These are phyloP conservation scores for Apocynum venetum DNA, from an alignment of 257 asterid species.

Conservation along the genomic window DNA sequence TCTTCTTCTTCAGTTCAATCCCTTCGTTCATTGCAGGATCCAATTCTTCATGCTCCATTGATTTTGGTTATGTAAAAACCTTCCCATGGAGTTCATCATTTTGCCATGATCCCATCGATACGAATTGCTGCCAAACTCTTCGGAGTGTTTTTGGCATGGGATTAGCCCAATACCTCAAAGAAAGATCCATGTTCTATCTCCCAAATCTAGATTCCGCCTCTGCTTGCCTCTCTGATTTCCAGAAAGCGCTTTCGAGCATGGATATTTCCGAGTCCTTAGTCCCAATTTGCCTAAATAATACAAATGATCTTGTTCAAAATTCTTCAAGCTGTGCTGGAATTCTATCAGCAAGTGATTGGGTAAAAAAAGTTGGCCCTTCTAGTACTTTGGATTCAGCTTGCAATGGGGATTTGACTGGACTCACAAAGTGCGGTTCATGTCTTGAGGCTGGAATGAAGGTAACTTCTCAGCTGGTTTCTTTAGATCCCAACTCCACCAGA, in stretches of 20 bases:
- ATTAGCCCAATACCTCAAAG: constrained; percentile 11
- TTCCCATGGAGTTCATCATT: constrained; percentile 2
- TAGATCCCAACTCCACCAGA: constrained; percentile 11
- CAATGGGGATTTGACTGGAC: constrained; percentile 1
- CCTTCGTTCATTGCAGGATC: constrained; percentile 1
- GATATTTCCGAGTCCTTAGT: not conserved
- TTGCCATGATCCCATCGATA: not conserved
- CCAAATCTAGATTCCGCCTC: constrained; percentile 8
- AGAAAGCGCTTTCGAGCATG: not conserved
- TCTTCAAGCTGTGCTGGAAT: constrained; percentile 3
- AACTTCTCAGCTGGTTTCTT: constrained; percentile 4
- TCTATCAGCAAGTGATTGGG: constrained; percentile 1
- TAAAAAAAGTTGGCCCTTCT: not conserved
- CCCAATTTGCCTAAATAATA: not conserved
- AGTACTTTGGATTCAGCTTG: constrained; percentile 2
- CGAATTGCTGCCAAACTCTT: constrained; percentile 11
- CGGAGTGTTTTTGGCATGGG: constrained; percentile 5
- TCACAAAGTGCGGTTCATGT: constrained; percentile 9
- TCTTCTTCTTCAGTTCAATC: constrained; percentile 1
- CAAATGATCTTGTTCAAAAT: constrained; percentile 9
- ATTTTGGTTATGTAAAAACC: constrained; percentile 5
- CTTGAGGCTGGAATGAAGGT: constrained; percentile 13
- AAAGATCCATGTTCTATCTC: constrained; percentile 7
- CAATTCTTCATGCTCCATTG: constrained; percentile 14
- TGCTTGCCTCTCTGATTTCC: constrained; percentile 7